phyloP scores from a whole-genome alignment of 1,284 basidiomycete species.

The Puccinia coronata region DNA sequence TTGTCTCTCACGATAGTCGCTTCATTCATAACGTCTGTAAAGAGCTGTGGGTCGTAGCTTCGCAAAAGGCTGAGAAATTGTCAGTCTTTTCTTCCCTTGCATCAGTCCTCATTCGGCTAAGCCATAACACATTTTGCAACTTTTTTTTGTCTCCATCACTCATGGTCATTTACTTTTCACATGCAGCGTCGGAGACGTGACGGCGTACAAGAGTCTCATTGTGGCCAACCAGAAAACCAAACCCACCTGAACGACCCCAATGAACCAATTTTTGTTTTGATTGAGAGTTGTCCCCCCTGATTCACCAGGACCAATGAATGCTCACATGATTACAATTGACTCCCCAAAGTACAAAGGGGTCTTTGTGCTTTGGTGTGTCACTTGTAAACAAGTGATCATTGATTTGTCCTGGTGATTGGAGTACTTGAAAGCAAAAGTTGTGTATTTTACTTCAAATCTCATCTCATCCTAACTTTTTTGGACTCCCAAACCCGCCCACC shows the following conservation, averaged over 20 bases:
- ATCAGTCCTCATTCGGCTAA: neutral
- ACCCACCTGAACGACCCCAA: constrained; percentile 27
- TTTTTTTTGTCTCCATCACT: neutral
- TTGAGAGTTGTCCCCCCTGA: too few species aligned
- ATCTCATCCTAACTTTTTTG: too few species aligned
- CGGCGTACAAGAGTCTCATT: constrained; percentile 48
- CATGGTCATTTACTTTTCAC: constrained; percentile 3
- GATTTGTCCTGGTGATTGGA: too few species aligned
- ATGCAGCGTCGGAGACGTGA: constrained; percentile 41
- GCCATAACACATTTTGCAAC: neutral
- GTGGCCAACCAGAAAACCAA: constrained; percentile 49
- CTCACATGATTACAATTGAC: too few species aligned
- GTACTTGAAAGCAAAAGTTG: too few species aligned
- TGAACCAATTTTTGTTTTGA: too few species aligned
- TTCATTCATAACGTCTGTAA: constrained; percentile 58
- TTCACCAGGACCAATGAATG: too few species aligned
- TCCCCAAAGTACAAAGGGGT: too few species aligned
- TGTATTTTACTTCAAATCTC: too few species aligned
- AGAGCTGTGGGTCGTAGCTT: constrained; percentile 49
- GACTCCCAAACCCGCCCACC: too few species aligned
- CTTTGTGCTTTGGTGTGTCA: too few species aligned
- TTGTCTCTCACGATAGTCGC: constrained; percentile 81
- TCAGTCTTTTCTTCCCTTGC: constrained; percentile 6
- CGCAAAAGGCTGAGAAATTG: constrained; percentile 50
- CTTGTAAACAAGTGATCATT: too few species aligned